phyloP scores from a whole-genome alignment of 208 protist genomes.

The Trypanosoma mega region DNA sequence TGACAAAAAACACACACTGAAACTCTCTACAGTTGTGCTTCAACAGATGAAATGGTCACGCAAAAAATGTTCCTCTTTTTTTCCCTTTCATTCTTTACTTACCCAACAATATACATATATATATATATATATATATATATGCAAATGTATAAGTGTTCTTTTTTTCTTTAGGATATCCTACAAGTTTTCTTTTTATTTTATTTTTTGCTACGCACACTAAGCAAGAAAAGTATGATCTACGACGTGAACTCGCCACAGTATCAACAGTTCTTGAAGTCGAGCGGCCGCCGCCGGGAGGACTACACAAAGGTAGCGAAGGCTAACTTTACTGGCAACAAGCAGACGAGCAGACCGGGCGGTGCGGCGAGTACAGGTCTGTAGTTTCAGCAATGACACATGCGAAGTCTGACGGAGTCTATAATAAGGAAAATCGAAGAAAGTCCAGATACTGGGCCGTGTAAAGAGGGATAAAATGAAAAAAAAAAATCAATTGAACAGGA shows the following conservation, averaged over 20 bases:
- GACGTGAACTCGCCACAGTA: constrained; percentile 89
- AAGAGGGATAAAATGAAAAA: constrained; percentile 8
- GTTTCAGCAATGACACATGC: neutral
- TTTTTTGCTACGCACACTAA: neutral
- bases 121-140: neutral
- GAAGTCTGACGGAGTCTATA: too few relatives aligned
- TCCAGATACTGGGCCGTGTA: too few relatives aligned
- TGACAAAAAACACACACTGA: too few relatives aligned
- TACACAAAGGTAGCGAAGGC: constrained; percentile 70
- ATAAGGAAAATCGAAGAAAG: too few relatives aligned
- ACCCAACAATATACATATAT: constrained; percentile 1
- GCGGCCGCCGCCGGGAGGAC: constrained; percentile 88
- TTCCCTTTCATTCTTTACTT: constrained; percentile 3
- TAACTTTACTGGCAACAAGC: constrained; percentile 59
- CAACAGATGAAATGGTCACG: too few relatives aligned
- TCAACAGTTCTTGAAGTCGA: constrained; percentile 93
- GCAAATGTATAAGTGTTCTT: neutral
- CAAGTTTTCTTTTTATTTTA: too few relatives aligned
- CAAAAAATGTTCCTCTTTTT: too few relatives aligned
- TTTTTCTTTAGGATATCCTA: too few relatives aligned
- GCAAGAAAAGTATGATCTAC: constrained; percentile 81
- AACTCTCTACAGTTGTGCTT: too few relatives aligned
- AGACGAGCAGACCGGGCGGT: constrained; percentile 78
- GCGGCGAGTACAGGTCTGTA: constrained; percentile 90
- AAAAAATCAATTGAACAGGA: constrained; percentile 5